A percentile compares a stretch with the other conserved stretches of the same genome.
Evolutionary conservation across 176 grass and related monocot genomes (phyloP).

Genomic region (Pontederia crassipes): DNA sequence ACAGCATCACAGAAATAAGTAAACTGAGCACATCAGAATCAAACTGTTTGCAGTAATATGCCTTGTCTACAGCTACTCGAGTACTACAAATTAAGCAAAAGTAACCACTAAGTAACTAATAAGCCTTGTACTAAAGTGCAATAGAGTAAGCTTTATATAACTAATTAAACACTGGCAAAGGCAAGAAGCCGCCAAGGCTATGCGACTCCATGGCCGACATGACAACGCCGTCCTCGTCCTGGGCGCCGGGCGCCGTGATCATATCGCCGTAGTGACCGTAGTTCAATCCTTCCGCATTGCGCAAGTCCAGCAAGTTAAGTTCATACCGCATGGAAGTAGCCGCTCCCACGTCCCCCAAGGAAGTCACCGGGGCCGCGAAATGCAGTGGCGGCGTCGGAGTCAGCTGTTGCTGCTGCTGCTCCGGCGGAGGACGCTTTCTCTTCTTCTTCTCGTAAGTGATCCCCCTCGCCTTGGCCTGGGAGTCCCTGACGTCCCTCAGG

Average conservation of each 20-base stretch:
- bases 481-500: slow-evolving; percentile 11
- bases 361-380: background rate
- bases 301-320: background rate
- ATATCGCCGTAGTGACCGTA: background rate
- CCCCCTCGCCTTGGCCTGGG: slow-evolving; percentile 9
- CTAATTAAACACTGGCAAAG: background rate
- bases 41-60: too few species aligned
- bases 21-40: too few species aligned
- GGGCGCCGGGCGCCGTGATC: too few species aligned
- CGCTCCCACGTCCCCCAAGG: background rate
- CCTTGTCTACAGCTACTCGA: too few species aligned
- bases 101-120: too few species aligned
- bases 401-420: background rate
- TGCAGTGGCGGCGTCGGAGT: background rate
- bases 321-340: background rate
- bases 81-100: too few species aligned
- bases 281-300: background rate
- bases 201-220: background rate
- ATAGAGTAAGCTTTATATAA: too few species aligned
- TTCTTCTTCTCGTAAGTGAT: slow-evolving; percentile 9
- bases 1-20: too few species aligned
- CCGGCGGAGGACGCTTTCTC: background rate
- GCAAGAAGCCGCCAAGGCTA: background rate
- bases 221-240: too few species aligned
- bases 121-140: too few species aligned